Evolutionary conservation across 2,329 filamentous ascomycete genomes (phyloP).

Genomic region (Claviceps fusiformis): DNA sequence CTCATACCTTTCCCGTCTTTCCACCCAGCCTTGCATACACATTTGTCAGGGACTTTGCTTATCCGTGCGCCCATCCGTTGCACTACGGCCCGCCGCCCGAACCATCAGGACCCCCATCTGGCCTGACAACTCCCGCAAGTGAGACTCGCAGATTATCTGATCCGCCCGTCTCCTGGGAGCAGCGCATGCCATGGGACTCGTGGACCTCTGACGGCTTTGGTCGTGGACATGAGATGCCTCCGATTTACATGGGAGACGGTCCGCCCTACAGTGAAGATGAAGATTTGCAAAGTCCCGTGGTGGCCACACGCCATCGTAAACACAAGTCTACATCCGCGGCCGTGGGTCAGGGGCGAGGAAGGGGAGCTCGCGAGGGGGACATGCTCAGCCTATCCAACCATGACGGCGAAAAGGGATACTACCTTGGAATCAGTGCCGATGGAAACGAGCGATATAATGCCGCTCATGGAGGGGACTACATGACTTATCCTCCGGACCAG

Average conservation of each 20-base stretch:
- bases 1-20: conserved; percentile 70
- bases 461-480: conserved; percentile 54
- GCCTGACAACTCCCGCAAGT: conserved; percentile 72
- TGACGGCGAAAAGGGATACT: conserved; percentile 51
- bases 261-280: conserved; percentile 94
- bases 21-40: conserved; percentile 78
- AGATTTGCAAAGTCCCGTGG: conserved; percentile 82
- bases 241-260: conserved; percentile 74
- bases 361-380: conserved; percentile 31
- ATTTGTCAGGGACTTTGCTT: conserved; percentile 93
- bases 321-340: conserved; percentile 56
- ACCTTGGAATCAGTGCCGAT: conserved; percentile 52
- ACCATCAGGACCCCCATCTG: conserved; percentile 54
- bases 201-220: conserved; percentile 41
- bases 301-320: conserved; percentile 73
- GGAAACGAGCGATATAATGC: conserved; percentile 65
- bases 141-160: conserved; percentile 75
- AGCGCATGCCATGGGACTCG: conserved; percentile 45
- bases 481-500: conserved; percentile 61
- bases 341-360: conserved; percentile 28
- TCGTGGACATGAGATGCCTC: conserved; percentile 59
- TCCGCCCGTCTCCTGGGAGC: conserved; percentile 62
- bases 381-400: conserved; percentile 36
- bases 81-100: conserved; percentile 89
- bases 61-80: conserved; percentile 66